Conservation (phyloP, 148 eudicot genomes). For the Linanthus parryae region DNA sequence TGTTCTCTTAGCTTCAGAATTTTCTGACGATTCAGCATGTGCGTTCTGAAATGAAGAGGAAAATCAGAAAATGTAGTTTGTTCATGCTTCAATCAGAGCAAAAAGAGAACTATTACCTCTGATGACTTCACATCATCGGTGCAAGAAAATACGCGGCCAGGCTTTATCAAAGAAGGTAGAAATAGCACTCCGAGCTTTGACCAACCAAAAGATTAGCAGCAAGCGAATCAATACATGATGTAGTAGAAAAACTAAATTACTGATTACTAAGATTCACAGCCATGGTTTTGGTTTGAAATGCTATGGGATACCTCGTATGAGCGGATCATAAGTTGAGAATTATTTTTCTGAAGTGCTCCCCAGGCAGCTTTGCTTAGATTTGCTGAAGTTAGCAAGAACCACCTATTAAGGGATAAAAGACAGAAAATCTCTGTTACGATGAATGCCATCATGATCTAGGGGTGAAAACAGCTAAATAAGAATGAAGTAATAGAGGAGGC, state of each 20-base stretch:
- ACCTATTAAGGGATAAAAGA: slow-evolving; percentile 32
- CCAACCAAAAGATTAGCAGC: no score
- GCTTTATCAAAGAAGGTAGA: slow-evolving; percentile 42
- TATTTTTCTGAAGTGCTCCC: slow-evolving; percentile 95
- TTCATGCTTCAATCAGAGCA: no score
- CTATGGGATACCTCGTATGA: slow-evolving; percentile 73
- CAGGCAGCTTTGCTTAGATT: slow-evolving; percentile 99
- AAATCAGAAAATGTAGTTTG: no score
- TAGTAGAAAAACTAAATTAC: no score
- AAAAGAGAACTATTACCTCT: slow-evolving; percentile 30
- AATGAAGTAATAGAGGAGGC: not conserved
- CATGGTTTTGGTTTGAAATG: no score
- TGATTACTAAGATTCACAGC: no score
- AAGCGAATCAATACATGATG: no score
- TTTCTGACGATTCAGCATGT: slow-evolving; percentile 10
- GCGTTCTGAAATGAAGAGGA: slow-evolving; percentile 32
- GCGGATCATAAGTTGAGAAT: slow-evolving; percentile 91
- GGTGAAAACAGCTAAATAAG: not conserved
- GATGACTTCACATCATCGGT: slow-evolving; percentile 31
- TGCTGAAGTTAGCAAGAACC: slow-evolving; percentile 91
- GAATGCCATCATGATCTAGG: slow-evolving; percentile 1
- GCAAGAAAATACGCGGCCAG: slow-evolving; percentile 61
- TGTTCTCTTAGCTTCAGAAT: slow-evolving; percentile 30
- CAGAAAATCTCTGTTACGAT: not conserved
- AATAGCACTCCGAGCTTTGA: slow-evolving; percentile 91